Percentiles rank a stretch among this genome's conserved stretches.
Conservation (phyloP, 1,284 basidiomycete genomes). For the Xerocomus alliaceus region DNA sequence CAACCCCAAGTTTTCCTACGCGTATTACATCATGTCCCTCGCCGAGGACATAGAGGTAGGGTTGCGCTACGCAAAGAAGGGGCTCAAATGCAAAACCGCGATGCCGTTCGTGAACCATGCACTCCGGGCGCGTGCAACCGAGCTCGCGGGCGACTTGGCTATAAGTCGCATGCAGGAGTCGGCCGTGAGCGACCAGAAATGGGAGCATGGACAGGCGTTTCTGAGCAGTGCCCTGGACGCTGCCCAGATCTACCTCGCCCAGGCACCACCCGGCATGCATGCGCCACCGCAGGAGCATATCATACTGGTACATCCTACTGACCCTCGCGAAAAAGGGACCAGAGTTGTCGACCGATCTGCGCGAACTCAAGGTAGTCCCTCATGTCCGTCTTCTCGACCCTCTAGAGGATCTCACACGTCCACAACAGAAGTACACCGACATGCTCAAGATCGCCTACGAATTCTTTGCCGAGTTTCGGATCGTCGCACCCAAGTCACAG, state of each 20-base stretch:
- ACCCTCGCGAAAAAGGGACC: constrained; percentile 56
- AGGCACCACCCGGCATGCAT: constrained; percentile 68
- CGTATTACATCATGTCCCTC: constrained; percentile 60
- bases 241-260: constrained; percentile 56
- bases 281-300: constrained; percentile 58
- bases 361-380: constrained; percentile 53
- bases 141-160: constrained; percentile 61
- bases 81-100: constrained; percentile 53
- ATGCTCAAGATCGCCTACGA: constrained; percentile 56
- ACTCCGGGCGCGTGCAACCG: constrained; percentile 62
- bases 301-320: constrained; percentile 62
- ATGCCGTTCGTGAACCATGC: constrained; percentile 58
- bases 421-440: constrained; percentile 47
- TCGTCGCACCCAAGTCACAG: constrained; percentile 52
- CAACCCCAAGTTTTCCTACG: constrained; percentile 59
- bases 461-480: constrained; percentile 50
- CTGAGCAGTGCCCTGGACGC: constrained; percentile 61
- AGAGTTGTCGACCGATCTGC: constrained; percentile 52
- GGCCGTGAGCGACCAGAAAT: constrained; percentile 48
- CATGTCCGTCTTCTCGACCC: too few relatives aligned
- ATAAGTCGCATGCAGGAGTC: constrained; percentile 52
- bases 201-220: constrained; percentile 66
- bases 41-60: constrained; percentile 44
- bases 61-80: constrained; percentile 54
- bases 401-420: background rate